Evolutionary conservation across 441 rosid genomes (phyloP), one percentile per base, ranked within the genome.

Genomic region (Bruguiera hainesii): DNA sequence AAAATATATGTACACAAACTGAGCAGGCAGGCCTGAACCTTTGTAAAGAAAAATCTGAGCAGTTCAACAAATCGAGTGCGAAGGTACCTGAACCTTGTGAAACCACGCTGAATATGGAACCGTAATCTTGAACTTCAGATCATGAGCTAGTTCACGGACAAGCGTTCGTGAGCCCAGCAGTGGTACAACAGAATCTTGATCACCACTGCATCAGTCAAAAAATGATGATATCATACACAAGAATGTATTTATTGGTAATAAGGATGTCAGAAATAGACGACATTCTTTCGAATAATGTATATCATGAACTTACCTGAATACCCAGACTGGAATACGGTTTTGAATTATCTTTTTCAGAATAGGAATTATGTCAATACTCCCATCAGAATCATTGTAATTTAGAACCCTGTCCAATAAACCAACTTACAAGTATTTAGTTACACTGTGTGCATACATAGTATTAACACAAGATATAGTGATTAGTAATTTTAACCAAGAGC

Each of bases 101-200:
- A 90, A 87, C 97, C 98, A 93, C 60, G 81, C 75, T 71, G 84
- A 84, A 63, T 93, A 90, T 0, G 91, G 93, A 56, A 90, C 91
- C 10, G 94, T 87, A 23, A 75, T 74, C 64, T 72, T 58, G 67
- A 87, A 85, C 49, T 76, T 76, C 62, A 90, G 76, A 42, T 89
- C 85, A 13, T 80, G 75, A 35, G 98, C 98, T 56, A 93, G 86
- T 65, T 93, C 94, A 1, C 89, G 84, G 48, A 89, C 78, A 2
- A 84, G 87, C 0, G 97, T 87, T 61, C 97, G 78, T 5, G 98
- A 86, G 16, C 98, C 89, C 20, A 86, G 82, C 42, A 93, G 69
- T 9, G 96, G 92, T 60, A 89, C 86, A 20, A 90, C 89, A 13
- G 94, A 84, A 79, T 93, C 97, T 83, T 89, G 92, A 73, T 93